phyloP scores from a whole-genome alignment of 148 eudicot genomes.

The Vaccinium myrtillus region DNA sequence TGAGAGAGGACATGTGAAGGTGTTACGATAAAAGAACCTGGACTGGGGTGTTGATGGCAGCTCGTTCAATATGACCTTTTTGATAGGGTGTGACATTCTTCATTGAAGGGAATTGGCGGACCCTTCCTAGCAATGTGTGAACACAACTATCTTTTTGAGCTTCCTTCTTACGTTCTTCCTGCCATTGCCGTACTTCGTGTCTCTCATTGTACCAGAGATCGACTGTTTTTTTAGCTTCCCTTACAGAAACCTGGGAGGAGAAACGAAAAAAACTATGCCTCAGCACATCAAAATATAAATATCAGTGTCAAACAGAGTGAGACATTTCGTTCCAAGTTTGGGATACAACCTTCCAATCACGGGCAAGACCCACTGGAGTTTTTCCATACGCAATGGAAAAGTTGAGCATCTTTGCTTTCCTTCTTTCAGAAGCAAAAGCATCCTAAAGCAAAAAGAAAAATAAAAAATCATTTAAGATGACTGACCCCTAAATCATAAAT shows the following conservation, averaged over 20 bases:
- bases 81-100: constrained; percentile 37
- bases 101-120: constrained; percentile 74
- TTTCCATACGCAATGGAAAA: constrained; percentile 98
- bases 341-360: constrained; percentile 83
- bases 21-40: constrained; percentile 50
- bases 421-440: constrained; percentile 93
- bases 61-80: constrained; percentile 84
- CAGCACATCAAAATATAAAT: neutral
- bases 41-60: constrained; percentile 98
- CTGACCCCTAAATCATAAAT: neutral
- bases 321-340: neutral
- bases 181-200: constrained; percentile 81
- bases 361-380: constrained; percentile 86
- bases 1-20: neutral
- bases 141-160: constrained; percentile 53
- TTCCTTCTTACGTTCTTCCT: constrained; percentile 65
- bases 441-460: constrained; percentile 47
- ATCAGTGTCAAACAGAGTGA: neutral
- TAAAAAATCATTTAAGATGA: neutral
- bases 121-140: constrained; percentile 79
- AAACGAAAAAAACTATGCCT: neutral
- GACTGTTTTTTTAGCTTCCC: constrained; percentile 90
- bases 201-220: constrained; percentile 92
- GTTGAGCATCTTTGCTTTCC: constrained; percentile 99
- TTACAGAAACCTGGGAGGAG: constrained; percentile 64